These are phyloP conservation scores for Monilinia fructicola DNA, from an alignment of 2,329 filamentous ascomycete genomes.

Conservation along the genomic window DNA sequence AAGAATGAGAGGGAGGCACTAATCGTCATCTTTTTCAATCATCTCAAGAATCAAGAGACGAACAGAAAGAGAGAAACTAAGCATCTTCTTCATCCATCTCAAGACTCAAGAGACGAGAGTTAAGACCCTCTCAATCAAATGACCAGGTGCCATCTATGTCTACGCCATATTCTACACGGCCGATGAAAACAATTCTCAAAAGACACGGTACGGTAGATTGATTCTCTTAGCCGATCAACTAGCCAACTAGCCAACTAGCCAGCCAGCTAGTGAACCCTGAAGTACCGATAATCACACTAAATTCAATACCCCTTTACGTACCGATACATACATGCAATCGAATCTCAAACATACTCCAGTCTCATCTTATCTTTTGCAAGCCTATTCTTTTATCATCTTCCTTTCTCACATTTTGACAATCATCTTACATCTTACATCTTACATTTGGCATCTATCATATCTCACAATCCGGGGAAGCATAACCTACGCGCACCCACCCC, in stretches of 20 bases:
- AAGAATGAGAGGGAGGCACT: too few relatives aligned
- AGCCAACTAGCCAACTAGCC: background rate
- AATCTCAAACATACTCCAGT: background rate
- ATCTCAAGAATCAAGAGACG: too few relatives aligned
- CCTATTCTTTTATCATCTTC: background rate
- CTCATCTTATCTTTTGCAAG: background rate
- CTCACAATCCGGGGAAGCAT: background rate
- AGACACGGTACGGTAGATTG: background rate
- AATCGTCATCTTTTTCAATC: too few relatives aligned
- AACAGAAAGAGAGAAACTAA: too few relatives aligned
- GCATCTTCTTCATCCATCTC: too few relatives aligned
- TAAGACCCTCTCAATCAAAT: too few relatives aligned
- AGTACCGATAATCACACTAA: background rate
- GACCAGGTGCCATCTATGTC: too few relatives aligned
- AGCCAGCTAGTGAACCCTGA: background rate
- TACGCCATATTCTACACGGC: too few relatives aligned
- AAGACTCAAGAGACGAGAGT: too few relatives aligned
- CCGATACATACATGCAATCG: background rate
- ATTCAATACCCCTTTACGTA: background rate
- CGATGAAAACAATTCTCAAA: too few relatives aligned
- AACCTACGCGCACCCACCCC: background rate
- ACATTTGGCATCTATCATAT: background rate
- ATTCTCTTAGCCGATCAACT: background rate
- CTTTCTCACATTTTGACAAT: too few relatives aligned
- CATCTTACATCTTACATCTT: constrained; percentile 4